These are phyloP conservation scores for Kwoniella shandongensis DNA, from an alignment of 768 basidiomycete species.

Conservation along the genomic window DNA sequence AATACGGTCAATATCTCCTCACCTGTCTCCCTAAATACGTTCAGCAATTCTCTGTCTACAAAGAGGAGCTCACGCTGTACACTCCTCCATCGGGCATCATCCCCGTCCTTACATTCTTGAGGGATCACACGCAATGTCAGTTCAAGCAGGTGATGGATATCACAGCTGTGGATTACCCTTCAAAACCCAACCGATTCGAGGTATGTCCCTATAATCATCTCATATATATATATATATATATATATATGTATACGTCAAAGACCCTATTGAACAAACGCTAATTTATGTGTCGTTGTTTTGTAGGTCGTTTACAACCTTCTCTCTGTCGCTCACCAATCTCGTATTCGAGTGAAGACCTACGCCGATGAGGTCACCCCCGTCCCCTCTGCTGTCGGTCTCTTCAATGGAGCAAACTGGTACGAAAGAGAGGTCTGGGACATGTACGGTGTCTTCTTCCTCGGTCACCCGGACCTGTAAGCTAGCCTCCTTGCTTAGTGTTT, in stretches of 20 bases:
- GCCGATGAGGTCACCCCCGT: constrained; percentile 89
- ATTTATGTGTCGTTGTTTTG: not conserved
- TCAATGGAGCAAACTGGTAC: constrained; percentile 96
- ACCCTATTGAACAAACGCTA: too few relatives aligned
- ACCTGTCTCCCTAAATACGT: constrained; percentile 95
- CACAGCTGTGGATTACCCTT: constrained; percentile 92
- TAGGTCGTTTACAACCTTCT: constrained; percentile 88
- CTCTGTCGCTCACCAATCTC: constrained; percentile 71
- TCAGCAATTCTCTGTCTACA: constrained; percentile 95
- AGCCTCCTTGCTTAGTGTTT: not conserved
- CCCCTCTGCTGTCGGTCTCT: constrained; percentile 75
- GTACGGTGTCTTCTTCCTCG: constrained; percentile 92
- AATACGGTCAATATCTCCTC: constrained; percentile 87
- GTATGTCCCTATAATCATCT: too few relatives aligned
- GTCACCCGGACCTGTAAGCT: constrained; percentile 89
- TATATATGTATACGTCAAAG: too few relatives aligned
- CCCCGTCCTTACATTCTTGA: constrained; percentile 84
- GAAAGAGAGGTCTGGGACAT: constrained; percentile 98
- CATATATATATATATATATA: too few relatives aligned
- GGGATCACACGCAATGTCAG: constrained; percentile 92
- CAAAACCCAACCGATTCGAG: constrained; percentile 89
- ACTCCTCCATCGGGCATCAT: constrained; percentile 75
- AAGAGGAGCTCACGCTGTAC: constrained; percentile 92
- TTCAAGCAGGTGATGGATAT: constrained; percentile 92
- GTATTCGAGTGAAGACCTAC: constrained; percentile 96